phyloP scores from a whole-genome alignment of 768 basidiomycete species.

The Tubosaeta sp. region DNA sequence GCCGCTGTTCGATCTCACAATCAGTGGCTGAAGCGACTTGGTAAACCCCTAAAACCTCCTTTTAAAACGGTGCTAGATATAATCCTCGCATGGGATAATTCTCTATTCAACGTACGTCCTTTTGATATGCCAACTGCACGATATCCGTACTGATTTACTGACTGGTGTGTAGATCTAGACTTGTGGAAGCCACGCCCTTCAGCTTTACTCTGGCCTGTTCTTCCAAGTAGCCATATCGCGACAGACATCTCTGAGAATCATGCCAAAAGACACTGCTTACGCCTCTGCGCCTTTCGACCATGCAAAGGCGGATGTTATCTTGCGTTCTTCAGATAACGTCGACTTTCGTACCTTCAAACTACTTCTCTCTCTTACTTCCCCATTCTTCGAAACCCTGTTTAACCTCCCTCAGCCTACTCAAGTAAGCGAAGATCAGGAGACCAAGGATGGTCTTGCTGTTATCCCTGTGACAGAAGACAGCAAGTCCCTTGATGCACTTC shows the following conservation, averaged over 20 bases:
- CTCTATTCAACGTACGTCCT: no score
- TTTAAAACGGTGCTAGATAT: no score
- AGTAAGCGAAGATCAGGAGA: slow-evolving; percentile 4
- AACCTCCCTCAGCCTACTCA: slow-evolving; percentile 24
- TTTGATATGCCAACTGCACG: no score
- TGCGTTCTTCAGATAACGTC: slow-evolving; percentile 25
- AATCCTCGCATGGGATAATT: no score
- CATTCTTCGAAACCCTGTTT: slow-evolving; percentile 33
- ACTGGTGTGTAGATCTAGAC: no score
- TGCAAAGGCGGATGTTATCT: slow-evolving; percentile 18
- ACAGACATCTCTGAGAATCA: background rate
- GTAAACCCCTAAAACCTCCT: no score
- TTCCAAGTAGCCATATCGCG: background rate
- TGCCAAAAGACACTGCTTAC: background rate
- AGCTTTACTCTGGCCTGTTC: background rate
- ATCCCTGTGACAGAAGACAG: slow-evolving; percentile 16
- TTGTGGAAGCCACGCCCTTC: no score
- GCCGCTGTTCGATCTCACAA: no score
- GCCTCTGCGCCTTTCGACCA: slow-evolving; percentile 23
- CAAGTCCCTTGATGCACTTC: slow-evolving; percentile 22
- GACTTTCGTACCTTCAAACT: slow-evolving; percentile 31
- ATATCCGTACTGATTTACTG: no score
- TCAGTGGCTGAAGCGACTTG: no score
- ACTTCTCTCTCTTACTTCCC: slow-evolving; percentile 32
- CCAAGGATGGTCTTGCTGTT: slow-evolving; percentile 18